Evolutionary conservation across 352 stramenopile genomes (phyloP), one percentile per base, ranked within the genome.

Genomic region (Globisporangium solare): DNA sequence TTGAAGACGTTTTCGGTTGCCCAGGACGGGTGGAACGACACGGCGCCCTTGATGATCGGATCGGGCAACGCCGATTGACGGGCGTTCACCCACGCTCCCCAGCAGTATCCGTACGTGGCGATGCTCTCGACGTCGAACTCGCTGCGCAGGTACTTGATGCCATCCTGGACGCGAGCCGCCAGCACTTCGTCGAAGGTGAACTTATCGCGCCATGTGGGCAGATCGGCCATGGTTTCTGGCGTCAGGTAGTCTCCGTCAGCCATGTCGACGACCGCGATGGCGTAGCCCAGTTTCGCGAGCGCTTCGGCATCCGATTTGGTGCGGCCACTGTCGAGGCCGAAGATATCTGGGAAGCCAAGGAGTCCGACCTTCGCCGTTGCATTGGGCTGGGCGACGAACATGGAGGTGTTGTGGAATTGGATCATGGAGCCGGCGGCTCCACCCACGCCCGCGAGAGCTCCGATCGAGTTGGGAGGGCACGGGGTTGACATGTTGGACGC

Each of bases 271-370:
- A 80, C 47, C 24, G 63, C 77, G 6, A 85, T 73, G 8, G 61
- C 64, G 51, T 85, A 87, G 2, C 71, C 74, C 10, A 83, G 35
- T 42, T 77, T 64, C 21, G 67, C 75, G 17, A 87, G 59, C 5
- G 43, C 48, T 45, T 81, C 71, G n/a, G 70, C 71, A 58, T 83
- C 73, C 22, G 69, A 53, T 56, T 85, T 75, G 61, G 64, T 71
- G 46, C 72, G 70, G 17, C 76, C 73, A 47, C 76, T 87, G 58
- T 83, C 73, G 12, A 68, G 49, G 20, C 76, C 67, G 42, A 69
- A 82, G 40, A 83, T 77, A 46, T 85, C 72, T 1, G 73, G 74
- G 17, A 87, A 55, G 22, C 69, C 52, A 6, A 87, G 31, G 18
- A 87, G 8, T 14, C 71, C 71, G 42, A 67, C 61, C 31, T 56